Base-by-base conservation (phyloP, 2,329 filamentous ascomycete genomes). In the Aschersonia sp. region DNA sequence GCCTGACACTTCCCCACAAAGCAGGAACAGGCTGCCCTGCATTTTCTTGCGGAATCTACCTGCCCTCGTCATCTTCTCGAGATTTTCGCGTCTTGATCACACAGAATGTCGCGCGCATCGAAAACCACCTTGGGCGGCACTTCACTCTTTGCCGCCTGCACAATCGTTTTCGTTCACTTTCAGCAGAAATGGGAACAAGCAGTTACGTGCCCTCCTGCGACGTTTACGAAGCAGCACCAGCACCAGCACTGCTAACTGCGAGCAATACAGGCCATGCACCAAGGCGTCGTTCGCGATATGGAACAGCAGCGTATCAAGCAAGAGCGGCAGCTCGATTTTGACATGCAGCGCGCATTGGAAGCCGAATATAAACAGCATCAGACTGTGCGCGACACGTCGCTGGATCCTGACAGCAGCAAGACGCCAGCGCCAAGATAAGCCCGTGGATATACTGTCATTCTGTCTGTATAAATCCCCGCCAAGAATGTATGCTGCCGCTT, bases 261-360 rank as follows among this genome's bases (percentile, higher is more conserved):
- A 30, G 5, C 35, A 12, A 12, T 38, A 42, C 52, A 91, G 92
- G 85, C 87, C 49, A 98, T 98, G 92, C 92, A 98, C 61, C 79
- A 84, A 55, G 92, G 92, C 43, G 92, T 98, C 42, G 72, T 97
- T 54, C 85, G 91, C 53, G 92, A 98, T 60, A 85, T 96, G 74
- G 91, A 97, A 61, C 88, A 94, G 61, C 89, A 95, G 63, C 81
- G 85, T 44, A 64, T 96, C 54, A 96, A 96, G 69, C 77, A 79
- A 55, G 92, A 98, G 65, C 82, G 92, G 50, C 86, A 94, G 64
- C 78, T 89, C 46, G 92, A 98, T 62, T 98, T 98, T 59, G 89
- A 97, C 54, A 80, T 94, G 77, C 92, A 98, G 62, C 78, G 75
- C 53, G 77, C 76, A 5, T 71, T 98, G 45, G 89, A 97, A 67